Percentiles rank a stretch among this genome's conserved stretches.
phyloP scores from a whole-genome alignment of 148 eudicot species.

The Polygonum aviculare region DNA sequence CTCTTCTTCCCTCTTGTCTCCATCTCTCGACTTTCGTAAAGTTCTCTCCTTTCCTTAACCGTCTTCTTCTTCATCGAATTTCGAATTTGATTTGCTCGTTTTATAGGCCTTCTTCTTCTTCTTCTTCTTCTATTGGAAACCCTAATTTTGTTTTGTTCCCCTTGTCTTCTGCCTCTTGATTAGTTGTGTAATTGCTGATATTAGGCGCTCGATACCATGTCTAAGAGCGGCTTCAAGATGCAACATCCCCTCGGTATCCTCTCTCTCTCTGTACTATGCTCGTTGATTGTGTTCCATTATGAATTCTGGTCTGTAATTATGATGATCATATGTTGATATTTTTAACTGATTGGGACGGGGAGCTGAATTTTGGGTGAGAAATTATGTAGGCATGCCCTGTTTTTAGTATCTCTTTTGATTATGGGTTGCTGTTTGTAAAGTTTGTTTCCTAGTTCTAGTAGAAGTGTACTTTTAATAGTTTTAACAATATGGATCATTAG shows the following conservation, averaged over 20 bases:
- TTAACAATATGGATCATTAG: neutral
- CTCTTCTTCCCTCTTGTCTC: neutral
- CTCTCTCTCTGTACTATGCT: neutral
- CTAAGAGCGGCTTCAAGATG: slow-evolving; percentile 20
- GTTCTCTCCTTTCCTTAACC: neutral
- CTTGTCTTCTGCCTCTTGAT: neutral
- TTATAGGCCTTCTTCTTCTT: neutral
- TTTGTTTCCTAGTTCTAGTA: neutral
- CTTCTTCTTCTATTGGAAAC: neutral
- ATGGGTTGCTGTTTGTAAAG: neutral
- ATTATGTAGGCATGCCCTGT: neutral
- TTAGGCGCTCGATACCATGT: neutral
- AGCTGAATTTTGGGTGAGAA: neutral
- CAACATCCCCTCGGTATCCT: slow-evolving; percentile 22
- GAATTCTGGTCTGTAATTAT: neutral
- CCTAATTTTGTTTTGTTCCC: neutral
- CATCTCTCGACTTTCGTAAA: neutral
- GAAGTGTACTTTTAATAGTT: neutral
- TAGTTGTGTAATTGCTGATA: neutral
- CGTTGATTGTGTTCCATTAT: neutral
- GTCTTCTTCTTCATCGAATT: neutral
- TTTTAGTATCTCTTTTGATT: neutral
- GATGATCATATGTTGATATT: neutral
- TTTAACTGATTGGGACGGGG: neutral
- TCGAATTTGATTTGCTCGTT: neutral